phyloP scores from a whole-genome alignment of 805 yeast species.

The Wickerhamiella occidentalis region DNA sequence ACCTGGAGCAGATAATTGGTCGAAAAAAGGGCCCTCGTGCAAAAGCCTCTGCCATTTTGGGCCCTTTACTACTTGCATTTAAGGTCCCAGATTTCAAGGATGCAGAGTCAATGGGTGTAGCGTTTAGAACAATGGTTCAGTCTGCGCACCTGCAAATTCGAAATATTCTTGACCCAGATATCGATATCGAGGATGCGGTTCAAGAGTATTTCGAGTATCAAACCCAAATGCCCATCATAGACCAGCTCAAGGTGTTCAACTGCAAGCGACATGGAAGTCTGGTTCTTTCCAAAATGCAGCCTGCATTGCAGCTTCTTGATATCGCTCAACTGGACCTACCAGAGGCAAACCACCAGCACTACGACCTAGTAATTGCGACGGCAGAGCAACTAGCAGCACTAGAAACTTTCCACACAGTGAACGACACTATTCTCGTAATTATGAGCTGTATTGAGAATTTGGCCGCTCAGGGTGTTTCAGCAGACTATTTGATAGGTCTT shows the following conservation, averaged over 20 bases:
- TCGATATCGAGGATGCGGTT: conserved; percentile 5
- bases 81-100: conserved; percentile 6
- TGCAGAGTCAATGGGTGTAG: background rate
- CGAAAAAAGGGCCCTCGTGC: conserved; percentile 9
- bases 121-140: conserved; percentile 11
- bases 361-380: conserved; percentile 34
- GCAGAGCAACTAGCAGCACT: conserved; percentile 42
- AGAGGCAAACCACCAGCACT: conserved; percentile 24
- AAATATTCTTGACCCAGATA: background rate
- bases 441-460: background rate
- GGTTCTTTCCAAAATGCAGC: conserved; percentile 13
- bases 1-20: conserved; percentile 13
- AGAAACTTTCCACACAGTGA: conserved; percentile 24
- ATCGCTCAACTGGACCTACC: conserved; percentile 35
- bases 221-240: conserved; percentile 2
- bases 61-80: conserved; percentile 5
- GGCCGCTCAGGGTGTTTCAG: conserved; percentile 38
- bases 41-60: conserved; percentile 12
- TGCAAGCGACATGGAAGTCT: background rate
- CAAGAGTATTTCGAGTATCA: conserved; percentile 14
- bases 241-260: conserved; percentile 7
- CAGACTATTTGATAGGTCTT: conserved; percentile 67
- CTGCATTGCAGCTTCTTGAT: conserved; percentile 27
- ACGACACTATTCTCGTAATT: background rate
- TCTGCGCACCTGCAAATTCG: conserved; percentile 13